These are phyloP conservation scores for Hymenoscyphus fructigenus DNA, from an alignment of 2,329 filamentous ascomycete species.

Conservation along the genomic window DNA sequence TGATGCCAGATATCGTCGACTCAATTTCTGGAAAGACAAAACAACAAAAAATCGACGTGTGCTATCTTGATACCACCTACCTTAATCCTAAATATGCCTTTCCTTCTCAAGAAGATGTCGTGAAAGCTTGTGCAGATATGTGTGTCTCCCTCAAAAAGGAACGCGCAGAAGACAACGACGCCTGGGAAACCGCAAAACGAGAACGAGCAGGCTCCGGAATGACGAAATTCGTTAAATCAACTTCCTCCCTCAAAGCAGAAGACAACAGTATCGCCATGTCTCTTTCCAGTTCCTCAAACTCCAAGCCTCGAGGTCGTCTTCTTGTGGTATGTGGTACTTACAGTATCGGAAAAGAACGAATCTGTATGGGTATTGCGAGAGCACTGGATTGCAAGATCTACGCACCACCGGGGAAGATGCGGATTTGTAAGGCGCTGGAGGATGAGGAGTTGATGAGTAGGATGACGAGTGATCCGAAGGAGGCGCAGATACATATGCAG, in stretches of 20 bases:
- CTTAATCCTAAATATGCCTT: constrained; percentile 95
- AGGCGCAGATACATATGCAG: constrained; percentile 97
- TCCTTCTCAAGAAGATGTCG: constrained; percentile 83
- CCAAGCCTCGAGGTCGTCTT: constrained; percentile 60
- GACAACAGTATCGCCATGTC: constrained; percentile 30
- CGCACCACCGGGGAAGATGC: constrained; percentile 77
- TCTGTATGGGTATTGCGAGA: constrained; percentile 88
- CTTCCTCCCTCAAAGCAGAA: constrained; percentile 33
- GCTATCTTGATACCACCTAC: constrained; percentile 97
- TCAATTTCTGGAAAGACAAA: constrained; percentile 66
- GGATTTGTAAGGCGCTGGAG: constrained; percentile 80
- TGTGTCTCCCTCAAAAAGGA: constrained; percentile 76
- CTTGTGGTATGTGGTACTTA: constrained; percentile 95
- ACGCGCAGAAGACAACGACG: constrained; percentile 54
- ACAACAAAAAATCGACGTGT: constrained; percentile 89
- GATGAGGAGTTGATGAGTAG: constrained; percentile 77
- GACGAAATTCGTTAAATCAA: constrained; percentile 56
- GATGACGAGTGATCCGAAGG: constrained; percentile 75
- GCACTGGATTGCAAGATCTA: constrained; percentile 88
- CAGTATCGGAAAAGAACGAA: constrained; percentile 95
- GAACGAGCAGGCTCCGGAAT: constrained; percentile 57
- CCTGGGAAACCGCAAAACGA: constrained; percentile 56
- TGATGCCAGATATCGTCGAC: constrained; percentile 74
- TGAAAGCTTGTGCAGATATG: constrained; percentile 82
- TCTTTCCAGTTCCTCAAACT: constrained; percentile 30